Base-by-base conservation (phyloP, 805 yeast species). In the Wickerhamiella australiensis region DNA sequence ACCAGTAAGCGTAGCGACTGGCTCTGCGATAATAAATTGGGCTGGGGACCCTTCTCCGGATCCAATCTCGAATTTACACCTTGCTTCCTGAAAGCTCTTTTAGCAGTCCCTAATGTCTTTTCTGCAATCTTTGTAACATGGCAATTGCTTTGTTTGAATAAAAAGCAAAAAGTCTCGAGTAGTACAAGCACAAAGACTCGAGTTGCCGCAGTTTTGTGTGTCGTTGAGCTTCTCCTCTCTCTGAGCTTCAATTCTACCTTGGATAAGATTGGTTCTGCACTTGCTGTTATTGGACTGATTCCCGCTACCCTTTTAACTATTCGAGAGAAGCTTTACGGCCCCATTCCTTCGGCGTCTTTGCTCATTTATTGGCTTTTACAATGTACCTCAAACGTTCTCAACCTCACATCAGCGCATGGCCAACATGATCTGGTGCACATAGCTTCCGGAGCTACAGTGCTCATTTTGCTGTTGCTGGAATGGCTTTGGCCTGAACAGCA, bases 361-460 rank as follows among this genome's bases (percentile, higher is more conserved):
- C 72, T 90, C 36, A 71, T 81, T 54, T 90, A 76, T 65, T 90
- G 95, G 95, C 67, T 82, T 43, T 69, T 79, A 51, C 69, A 74
- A 37, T 57, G 74, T 0, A 49, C 80, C 5, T 68, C 77, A 31
- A 75, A 75, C 20, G 50, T 68, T 9, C 66, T 76, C 35, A 74
- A 75, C 36, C 45, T 46, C 23, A 53, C 46, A 26, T 47, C 51
- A 20, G 35, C 12, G n/a, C 9, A 36, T 21, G 37, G 56, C 50
- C 49, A 59, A 7, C 50, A 49, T 8, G 55, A 59, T 37, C 61
- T 63, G 8, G 52, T 59, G 2, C 47, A 69, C 29, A 58, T 68
- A 20, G 56, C 63, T 4, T 57, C 72, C 20, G 61, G 67, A 18
- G 53, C 68, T 2, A 65, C 69, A 9, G 72, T 71, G 50, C 63